phyloP scores from a whole-genome alignment of 2,329 filamentous ascomycete genomes.

The Daldinia sp. region DNA sequence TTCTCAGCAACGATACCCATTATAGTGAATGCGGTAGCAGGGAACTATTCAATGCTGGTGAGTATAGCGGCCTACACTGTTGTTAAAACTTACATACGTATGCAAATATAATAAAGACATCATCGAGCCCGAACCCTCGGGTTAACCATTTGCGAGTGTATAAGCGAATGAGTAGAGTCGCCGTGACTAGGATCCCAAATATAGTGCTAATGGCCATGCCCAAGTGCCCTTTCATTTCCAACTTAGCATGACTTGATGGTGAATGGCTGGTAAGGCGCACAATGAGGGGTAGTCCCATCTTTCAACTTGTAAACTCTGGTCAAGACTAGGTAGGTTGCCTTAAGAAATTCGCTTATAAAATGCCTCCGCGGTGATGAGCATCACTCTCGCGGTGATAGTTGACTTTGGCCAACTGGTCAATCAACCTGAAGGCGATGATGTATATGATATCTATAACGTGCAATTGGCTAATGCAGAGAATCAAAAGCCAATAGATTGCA shows the following conservation, averaged over 20 bases:
- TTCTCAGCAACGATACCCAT: conserved; percentile 43
- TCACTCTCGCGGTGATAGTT: neutral
- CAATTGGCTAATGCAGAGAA: neutral
- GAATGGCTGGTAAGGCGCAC: conserved; percentile 45
- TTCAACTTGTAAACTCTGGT: conserved; percentile 1
- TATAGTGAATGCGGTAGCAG: conserved; percentile 46
- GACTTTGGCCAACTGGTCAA: neutral
- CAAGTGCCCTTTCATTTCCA: conserved; percentile 44
- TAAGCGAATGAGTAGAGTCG: conserved; percentile 47
- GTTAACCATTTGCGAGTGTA: conserved; percentile 49
- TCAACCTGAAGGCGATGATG: neutral
- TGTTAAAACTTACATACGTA: conserved; percentile 41
- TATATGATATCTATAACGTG: conserved; percentile 7
- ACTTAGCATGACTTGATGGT: conserved; percentile 45
- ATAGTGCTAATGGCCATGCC: conserved; percentile 42
- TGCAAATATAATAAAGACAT: conserved; percentile 49
- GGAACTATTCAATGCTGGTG: conserved; percentile 36
- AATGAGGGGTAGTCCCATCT: conserved; percentile 42
- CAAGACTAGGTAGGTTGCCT: neutral
- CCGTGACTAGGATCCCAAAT: conserved; percentile 43
- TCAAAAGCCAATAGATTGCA: neutral
- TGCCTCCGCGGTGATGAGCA: conserved; percentile 1
- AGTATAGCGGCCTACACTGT: neutral
- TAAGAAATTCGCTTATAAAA: neutral
- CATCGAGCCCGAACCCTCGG: conserved; percentile 49